A percentile compares a stretch with the other conserved stretches of the same genome.
Evolutionary conservation across 345 rosid species (phyloP).

Genomic region (Linum usitatissimum): DNA sequence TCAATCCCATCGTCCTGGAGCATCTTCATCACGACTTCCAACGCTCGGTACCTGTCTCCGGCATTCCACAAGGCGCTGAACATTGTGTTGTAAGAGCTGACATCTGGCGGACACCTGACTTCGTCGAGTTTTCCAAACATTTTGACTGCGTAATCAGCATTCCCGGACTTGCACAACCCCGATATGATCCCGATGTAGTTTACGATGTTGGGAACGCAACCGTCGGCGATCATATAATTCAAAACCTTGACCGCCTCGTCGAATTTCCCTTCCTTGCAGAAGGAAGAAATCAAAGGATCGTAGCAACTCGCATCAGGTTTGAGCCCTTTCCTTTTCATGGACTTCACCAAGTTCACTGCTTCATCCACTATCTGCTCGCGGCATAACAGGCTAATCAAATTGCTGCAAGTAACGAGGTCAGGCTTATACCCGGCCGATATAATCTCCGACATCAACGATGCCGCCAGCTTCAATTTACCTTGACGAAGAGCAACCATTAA

Average conservation of each 20-base stretch:
- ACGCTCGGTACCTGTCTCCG: constrained; percentile 47
- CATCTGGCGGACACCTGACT: constrained; percentile 68
- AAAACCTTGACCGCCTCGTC: constrained; percentile 66
- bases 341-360: constrained; percentile 45
- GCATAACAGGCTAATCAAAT: constrained; percentile 50
- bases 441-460: constrained; percentile 55
- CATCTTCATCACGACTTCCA: constrained; percentile 61
- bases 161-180: constrained; percentile 58
- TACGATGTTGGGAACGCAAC: constrained; percentile 71
- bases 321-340: constrained; percentile 50
- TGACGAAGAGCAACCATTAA: constrained; percentile 45
- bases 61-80: constrained; percentile 66
- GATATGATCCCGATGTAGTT: constrained; percentile 72
- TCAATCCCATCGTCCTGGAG: constrained; percentile 34
- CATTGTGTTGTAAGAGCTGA: constrained; percentile 76
- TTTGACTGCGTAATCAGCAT: constrained; percentile 59
- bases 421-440: constrained; percentile 41
- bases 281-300: constrained; percentile 73
- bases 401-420: constrained; percentile 63
- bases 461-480: constrained; percentile 69
- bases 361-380: constrained; percentile 56
- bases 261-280: constrained; percentile 57
- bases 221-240: constrained; percentile 62
- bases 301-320: constrained; percentile 66
- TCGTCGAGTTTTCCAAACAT: constrained; percentile 53